Conservation (phyloP, 2,329 filamentous ascomycete genomes). For the Talaromyces sp. region DNA sequence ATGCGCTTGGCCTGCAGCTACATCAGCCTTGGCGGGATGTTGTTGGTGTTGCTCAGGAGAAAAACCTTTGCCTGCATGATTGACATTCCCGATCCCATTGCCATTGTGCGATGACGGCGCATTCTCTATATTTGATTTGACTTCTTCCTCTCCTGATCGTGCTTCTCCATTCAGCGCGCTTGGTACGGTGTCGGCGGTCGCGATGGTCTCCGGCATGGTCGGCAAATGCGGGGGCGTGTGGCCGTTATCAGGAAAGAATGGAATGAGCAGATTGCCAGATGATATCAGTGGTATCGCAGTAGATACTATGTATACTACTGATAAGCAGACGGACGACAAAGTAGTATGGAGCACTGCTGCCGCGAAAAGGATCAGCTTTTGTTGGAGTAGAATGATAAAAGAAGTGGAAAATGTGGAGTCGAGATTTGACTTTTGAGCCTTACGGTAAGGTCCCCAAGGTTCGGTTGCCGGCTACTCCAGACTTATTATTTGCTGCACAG, state of each 20-base stretch:
- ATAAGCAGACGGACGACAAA: background rate
- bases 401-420: conserved; percentile 3
- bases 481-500: background rate
- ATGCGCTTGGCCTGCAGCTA: conserved; percentile 31
- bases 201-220: conserved; percentile 10
- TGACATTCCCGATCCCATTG: conserved; percentile 24
- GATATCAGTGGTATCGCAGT: background rate
- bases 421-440: conserved; percentile 4
- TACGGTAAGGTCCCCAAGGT: background rate
- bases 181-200: background rate
- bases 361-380: background rate
- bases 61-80: conserved; percentile 25
- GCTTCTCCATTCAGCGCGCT: background rate
- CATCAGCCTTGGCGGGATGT: conserved; percentile 34
- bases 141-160: background rate
- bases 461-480: background rate
- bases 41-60: conserved; percentile 21
- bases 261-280: background rate
- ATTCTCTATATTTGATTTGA: conserved; percentile 16
- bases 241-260: conserved; percentile 4
- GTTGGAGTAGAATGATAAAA: background rate
- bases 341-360: background rate
- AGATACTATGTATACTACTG: background rate
- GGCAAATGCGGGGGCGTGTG: conserved; percentile 4
- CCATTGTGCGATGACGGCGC: conserved; percentile 28